Evolutionary conservation across 2,329 filamentous ascomycete species (phyloP).

Genomic region (Monosporascus sp.): DNA sequence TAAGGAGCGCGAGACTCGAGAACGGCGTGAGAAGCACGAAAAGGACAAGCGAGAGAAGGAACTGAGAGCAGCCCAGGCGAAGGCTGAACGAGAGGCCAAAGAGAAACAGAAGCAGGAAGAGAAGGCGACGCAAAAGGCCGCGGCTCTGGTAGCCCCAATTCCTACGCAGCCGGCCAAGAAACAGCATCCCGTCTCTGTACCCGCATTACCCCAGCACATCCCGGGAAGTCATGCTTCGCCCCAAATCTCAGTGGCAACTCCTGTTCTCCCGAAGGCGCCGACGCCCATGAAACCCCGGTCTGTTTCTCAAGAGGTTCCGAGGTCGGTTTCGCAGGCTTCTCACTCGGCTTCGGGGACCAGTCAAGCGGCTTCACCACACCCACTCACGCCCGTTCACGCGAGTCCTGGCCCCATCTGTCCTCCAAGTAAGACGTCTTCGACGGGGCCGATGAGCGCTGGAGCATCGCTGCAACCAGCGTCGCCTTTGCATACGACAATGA

Average conservation of each 20-base stretch:
- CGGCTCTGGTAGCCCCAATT: slow-evolving; percentile 32
- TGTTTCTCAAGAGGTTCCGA: slow-evolving; percentile 71
- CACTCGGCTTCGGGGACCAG: slow-evolving; percentile 52
- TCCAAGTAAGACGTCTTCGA: slow-evolving; percentile 51
- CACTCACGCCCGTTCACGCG: slow-evolving; percentile 57
- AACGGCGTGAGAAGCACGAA: slow-evolving; percentile 53
- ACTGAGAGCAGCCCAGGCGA: slow-evolving; percentile 31
- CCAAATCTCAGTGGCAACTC: slow-evolving; percentile 71
- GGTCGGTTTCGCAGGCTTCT: slow-evolving; percentile 63
- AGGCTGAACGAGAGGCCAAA: slow-evolving; percentile 41
- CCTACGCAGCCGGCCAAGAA: slow-evolving; percentile 38
- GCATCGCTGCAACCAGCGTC: slow-evolving; percentile 52
- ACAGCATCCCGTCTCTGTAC: slow-evolving; percentile 37
- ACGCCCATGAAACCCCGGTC: slow-evolving; percentile 74
- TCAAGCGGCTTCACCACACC: slow-evolving; percentile 55
- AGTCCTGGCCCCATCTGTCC: slow-evolving; percentile 59
- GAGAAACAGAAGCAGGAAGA: slow-evolving; percentile 41
- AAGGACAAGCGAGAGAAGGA: slow-evolving; percentile 57
- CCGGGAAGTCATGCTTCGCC: slow-evolving; percentile 65
- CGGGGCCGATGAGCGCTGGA: slow-evolving; percentile 10
- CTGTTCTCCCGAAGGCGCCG: slow-evolving; percentile 74
- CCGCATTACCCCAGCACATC: slow-evolving; percentile 55
- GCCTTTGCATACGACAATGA: slow-evolving; percentile 51
- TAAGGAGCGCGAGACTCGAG: slow-evolving; percentile 57
- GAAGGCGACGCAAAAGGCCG: slow-evolving; percentile 36